Conservation (phyloP, 441 rosid genomes). For the Kokia cookei region DNA sequence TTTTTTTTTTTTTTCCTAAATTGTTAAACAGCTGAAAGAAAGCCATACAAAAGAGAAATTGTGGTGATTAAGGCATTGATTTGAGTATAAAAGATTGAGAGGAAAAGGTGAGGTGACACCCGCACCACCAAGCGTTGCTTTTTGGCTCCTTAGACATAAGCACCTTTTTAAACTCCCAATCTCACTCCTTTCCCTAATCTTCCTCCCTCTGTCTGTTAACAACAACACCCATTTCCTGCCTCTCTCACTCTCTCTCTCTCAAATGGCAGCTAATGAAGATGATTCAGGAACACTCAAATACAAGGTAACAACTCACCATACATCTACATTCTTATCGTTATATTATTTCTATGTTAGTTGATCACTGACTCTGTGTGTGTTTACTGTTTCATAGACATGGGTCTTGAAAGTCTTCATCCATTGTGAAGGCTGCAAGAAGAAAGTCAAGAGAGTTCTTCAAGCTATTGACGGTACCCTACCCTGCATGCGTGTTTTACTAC, state of each 20-base stretch:
- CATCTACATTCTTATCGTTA: neutral
- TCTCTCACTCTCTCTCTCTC: neutral
- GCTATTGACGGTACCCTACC: conserved; percentile 44
- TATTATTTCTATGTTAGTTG: neutral
- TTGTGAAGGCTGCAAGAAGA: conserved; percentile 68
- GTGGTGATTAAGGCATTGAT: neutral
- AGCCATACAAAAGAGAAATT: neutral
- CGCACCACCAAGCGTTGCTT: conserved; percentile 7
- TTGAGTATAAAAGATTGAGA: neutral
- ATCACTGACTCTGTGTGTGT: neutral
- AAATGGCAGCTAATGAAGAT: conserved; percentile 35
- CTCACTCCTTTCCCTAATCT: neutral
- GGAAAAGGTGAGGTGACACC: conserved; percentile 20
- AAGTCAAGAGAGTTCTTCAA: conserved; percentile 57
- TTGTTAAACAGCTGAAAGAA: neutral
- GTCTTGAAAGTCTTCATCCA: conserved; percentile 54
- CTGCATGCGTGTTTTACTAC: neutral
- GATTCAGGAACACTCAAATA: conserved; percentile 30
- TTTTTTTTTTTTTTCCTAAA: too few species aligned
- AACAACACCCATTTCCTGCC: neutral
- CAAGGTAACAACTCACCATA: conserved; percentile 26
- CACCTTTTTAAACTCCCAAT: neutral
- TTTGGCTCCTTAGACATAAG: too few species aligned
- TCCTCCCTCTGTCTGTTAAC: neutral
- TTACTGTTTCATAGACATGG: conserved; percentile 46